These are phyloP conservation scores for Rhodotorula sp. DNA, from an alignment of 1,284 basidiomycete genomes.

Conservation along the genomic window DNA sequence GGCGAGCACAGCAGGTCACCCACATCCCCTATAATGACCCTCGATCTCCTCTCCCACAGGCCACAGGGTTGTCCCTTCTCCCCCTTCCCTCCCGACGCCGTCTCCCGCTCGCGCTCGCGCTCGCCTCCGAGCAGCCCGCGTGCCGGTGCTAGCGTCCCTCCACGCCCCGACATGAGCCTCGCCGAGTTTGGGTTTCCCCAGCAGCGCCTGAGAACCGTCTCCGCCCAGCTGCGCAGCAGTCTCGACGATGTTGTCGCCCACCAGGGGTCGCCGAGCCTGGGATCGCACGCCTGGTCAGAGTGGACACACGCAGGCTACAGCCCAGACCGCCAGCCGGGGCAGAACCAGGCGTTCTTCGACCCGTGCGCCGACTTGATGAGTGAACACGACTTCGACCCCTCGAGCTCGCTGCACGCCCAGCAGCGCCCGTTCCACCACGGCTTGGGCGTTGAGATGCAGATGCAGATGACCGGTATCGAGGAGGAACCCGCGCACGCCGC, in stretches of 20 bases:
- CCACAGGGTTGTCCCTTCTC: neutral
- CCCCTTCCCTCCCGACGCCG: neutral
- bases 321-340: conserved; percentile 1
- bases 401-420: neutral
- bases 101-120: neutral
- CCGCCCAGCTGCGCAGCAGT: conserved; percentile 1
- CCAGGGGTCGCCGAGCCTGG: neutral
- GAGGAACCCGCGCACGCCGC: conserved; percentile 1
- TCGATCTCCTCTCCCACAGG: neutral
- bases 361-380: conserved; percentile 11
- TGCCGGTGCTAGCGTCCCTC: neutral
- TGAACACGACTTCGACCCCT: neutral
- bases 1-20: too few relatives aligned
- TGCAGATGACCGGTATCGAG: conserved; percentile 10
- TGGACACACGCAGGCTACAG: conserved; percentile 4
- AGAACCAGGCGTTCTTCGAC: conserved; percentile 1
- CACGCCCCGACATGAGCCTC: conserved; percentile 2
- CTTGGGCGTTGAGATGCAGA: conserved; percentile 15
- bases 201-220: conserved; percentile 14
- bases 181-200: conserved; percentile 8
- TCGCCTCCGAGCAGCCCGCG: neutral
- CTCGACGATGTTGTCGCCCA: neutral
- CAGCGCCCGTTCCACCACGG: neutral
- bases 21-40: too few relatives aligned
- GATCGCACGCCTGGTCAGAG: conserved; percentile 7